Evolutionary conservation across 2,329 filamentous ascomycete genomes (phyloP), one percentile per base, ranked within the genome.

Genomic region (Nectriaceae sp.): DNA sequence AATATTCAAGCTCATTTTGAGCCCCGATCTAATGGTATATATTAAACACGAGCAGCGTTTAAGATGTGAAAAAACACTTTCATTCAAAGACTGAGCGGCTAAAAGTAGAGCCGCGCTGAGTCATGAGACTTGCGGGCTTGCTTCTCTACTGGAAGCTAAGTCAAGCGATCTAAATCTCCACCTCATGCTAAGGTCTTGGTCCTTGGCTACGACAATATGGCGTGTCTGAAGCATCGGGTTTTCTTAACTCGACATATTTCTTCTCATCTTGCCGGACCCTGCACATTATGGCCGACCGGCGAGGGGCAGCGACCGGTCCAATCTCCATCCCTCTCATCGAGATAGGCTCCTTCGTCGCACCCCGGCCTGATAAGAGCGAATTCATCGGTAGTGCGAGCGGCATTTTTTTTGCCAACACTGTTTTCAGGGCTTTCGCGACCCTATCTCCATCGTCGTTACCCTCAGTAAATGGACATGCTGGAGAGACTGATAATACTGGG

Each of bases 401-500:
- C 3, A 74, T 79, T 38, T 80, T 74, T 61, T 80, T 80, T 60
- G 70, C 76, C 55, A 78, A 80, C 49, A 79, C 77, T 1, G 77
- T 80, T 46, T 74, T 74, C 36, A 70, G 72, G 24, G 75, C 76
- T n/a, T 80, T 80, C 57, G 71, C 72, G 5, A 60, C 64, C 18
- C 24, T 21, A 10, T 4, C 20, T 21, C 55, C 69, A 21, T 61
- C 62, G 38, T 42, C 54, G 8, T 13, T 5, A 16, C 40, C n/a
- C 11, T 56, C 54, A 21, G 57, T 21, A 21, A 47, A n/a, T 42
- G 38, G 4, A 42, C 47, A 26, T 42, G 11, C 36, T n/a, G 37
- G 39, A 13, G 21, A 22, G n/a, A 31, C 22, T 35, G 19, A 16
- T 29, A 5, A 33, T 43, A 18, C 21, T 31, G 21, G 21, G 2